Evolutionary conservation across 2,329 filamentous ascomycete genomes (phyloP).

Genomic region (Phyllosticta citribraziliensis): DNA sequence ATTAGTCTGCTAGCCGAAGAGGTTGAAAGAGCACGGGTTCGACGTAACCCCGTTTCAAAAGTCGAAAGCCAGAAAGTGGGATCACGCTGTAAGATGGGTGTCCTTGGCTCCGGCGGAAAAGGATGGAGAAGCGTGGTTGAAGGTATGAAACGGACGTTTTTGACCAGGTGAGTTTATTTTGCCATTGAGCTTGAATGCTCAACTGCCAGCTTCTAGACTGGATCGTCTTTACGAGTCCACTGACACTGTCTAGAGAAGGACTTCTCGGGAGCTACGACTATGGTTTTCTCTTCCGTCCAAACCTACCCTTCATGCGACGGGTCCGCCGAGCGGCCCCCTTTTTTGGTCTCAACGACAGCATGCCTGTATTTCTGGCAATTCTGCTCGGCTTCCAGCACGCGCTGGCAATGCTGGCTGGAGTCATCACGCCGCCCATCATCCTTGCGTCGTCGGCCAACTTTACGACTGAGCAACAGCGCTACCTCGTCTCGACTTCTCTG

Average conservation of each 20-base stretch:
- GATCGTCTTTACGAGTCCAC: background rate
- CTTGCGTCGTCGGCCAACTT: conserved; percentile 56
- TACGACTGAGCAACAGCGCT: conserved; percentile 51
- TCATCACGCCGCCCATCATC: conserved; percentile 72
- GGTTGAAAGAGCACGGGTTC: background rate
- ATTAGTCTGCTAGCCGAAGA: background rate
- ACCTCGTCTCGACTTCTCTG: conserved; percentile 67
- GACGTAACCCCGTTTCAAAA: background rate
- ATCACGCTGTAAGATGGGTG: background rate
- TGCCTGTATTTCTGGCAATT: conserved; percentile 65
- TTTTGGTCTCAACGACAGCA: conserved; percentile 70
- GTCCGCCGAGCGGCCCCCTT: conserved; percentile 56
- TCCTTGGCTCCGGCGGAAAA: background rate
- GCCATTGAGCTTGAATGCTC: background rate
- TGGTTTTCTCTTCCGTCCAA: conserved; percentile 71
- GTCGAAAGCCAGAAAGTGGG: background rate
- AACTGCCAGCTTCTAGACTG: background rate
- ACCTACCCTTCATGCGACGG: conserved; percentile 71
- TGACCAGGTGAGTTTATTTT: background rate
- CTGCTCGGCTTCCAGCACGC: conserved; percentile 72
- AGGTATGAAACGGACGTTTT: background rate
- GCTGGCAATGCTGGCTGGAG: conserved; percentile 56
- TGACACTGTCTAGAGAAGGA: conserved; percentile 45
- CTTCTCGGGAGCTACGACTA: conserved; percentile 85
- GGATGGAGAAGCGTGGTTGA: background rate